Conservation (phyloP, 768 basidiomycete species). For the Suillus americanus region DNA sequence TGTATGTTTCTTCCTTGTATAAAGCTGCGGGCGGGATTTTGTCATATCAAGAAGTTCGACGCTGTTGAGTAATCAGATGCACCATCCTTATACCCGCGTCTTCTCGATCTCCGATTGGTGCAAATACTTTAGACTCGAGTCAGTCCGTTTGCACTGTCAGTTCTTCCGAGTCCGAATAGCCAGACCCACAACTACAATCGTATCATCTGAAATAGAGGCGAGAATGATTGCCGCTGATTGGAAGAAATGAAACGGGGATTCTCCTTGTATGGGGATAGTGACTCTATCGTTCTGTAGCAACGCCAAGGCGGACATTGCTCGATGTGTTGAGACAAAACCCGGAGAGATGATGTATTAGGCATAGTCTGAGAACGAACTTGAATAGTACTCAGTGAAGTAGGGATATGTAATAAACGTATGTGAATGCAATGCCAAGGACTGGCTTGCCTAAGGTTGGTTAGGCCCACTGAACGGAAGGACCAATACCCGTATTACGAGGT, state of each 20-base stretch:
- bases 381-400: background rate
- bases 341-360: background rate
- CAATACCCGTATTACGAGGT: slow-evolving; percentile 64
- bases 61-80: slow-evolving; percentile 68
- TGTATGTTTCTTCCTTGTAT: slow-evolving; percentile 45
- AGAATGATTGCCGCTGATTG: slow-evolving; percentile 43
- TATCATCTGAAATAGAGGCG: slow-evolving; percentile 47
- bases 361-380: background rate
- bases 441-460: slow-evolving; percentile 44
- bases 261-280: slow-evolving; percentile 40
- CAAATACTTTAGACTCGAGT: slow-evolving; percentile 24
- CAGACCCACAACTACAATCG: slow-evolving; percentile 73
- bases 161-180: slow-evolving; percentile 41
- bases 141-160: slow-evolving; percentile 54
- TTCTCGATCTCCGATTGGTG: slow-evolving; percentile 13
- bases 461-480: slow-evolving; percentile 62
- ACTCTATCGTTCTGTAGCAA: background rate
- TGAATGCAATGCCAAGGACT: background rate
- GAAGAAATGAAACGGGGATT: slow-evolving; percentile 78
- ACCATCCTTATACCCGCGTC: slow-evolving; percentile 31
- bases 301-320: background rate
- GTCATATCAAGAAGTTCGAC: slow-evolving; percentile 66
- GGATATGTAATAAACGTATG: background rate
- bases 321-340: background rate
- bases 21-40: slow-evolving; percentile 37